Percentiles rank a stretch among this genome's conserved stretches.
phyloP scores from a whole-genome alignment of 2,329 filamentous ascomycete species.

The Neofusicoccum umdonicola region DNA sequence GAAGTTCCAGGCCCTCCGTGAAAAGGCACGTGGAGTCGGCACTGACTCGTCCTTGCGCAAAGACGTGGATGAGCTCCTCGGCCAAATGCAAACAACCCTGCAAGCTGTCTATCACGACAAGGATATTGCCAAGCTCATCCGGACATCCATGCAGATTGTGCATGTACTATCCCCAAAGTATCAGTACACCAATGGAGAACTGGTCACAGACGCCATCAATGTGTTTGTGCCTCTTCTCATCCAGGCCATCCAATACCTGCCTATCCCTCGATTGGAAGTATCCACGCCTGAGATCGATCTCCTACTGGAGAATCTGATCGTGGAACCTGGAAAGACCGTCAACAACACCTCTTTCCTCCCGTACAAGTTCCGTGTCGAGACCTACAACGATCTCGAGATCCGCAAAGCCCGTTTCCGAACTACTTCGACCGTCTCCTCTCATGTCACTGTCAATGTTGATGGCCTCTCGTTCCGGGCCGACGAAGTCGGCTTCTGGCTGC shows the following conservation, averaged over 20 bases:
- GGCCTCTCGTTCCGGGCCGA: constrained; percentile 81
- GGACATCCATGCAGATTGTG: constrained; percentile 66
- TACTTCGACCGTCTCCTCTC: constrained; percentile 64
- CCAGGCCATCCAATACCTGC: constrained; percentile 77
- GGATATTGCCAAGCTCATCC: constrained; percentile 67
- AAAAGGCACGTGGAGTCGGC: constrained; percentile 58
- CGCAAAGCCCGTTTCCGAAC: constrained; percentile 73
- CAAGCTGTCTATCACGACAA: constrained; percentile 68
- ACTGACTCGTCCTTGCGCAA: constrained; percentile 66
- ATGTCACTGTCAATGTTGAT: constrained; percentile 74
- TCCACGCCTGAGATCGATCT: constrained; percentile 81
- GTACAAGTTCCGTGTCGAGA: constrained; percentile 75
- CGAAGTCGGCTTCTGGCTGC: constrained; percentile 87
- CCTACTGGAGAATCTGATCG: constrained; percentile 82
- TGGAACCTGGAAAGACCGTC: constrained; percentile 81
- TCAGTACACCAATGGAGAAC: constrained; percentile 63
- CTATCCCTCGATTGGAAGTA: constrained; percentile 86
- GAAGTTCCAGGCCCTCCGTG: constrained; percentile 59
- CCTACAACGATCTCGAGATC: constrained; percentile 82
- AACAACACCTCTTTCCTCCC: constrained; percentile 88
- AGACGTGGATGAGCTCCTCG: constrained; percentile 70
- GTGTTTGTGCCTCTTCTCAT: constrained; percentile 78
- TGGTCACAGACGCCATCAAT: constrained; percentile 73
- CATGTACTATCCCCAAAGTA: constrained; percentile 67
- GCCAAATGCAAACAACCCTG: constrained; percentile 66